Evolutionary conservation across 1,284 basidiomycete genomes (phyloP).

Genomic region (Trametes pubescens): DNA sequence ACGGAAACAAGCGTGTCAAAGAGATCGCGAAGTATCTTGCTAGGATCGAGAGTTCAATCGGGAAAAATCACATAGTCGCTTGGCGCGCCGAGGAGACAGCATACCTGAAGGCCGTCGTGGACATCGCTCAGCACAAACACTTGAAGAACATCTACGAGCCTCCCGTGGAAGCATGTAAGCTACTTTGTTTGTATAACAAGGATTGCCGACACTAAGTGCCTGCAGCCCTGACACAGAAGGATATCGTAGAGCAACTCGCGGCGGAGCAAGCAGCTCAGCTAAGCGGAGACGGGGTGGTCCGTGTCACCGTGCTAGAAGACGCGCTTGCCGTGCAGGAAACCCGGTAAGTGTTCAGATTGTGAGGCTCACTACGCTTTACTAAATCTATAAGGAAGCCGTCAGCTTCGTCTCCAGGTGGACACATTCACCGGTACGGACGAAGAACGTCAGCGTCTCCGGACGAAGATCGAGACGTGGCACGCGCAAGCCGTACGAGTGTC

Average conservation of each 20-base stretch:
- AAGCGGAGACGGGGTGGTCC: not conserved
- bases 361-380: not conserved
- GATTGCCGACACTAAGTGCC: not conserved
- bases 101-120: constrained; percentile 1
- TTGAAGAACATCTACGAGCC: constrained; percentile 16
- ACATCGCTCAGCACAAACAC: constrained; percentile 7
- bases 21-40: not conserved
- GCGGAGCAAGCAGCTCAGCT: not conserved
- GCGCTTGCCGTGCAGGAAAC: not conserved
- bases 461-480: too few relatives aligned
- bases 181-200: not conserved
- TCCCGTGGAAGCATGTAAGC: not conserved
- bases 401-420: not conserved
- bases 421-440: not conserved
- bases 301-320: not conserved
- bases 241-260: not conserved
- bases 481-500: too few relatives aligned
- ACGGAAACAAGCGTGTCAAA: not conserved
- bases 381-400: not conserved
- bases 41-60: not conserved
- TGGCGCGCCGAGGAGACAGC: not conserved
- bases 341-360: not conserved
- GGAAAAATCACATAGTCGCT: not conserved
- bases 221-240: not conserved
- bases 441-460: too few relatives aligned